Conservation (phyloP, 371 early-diverging fungal genomes). For the Mucor mucedo region DNA sequence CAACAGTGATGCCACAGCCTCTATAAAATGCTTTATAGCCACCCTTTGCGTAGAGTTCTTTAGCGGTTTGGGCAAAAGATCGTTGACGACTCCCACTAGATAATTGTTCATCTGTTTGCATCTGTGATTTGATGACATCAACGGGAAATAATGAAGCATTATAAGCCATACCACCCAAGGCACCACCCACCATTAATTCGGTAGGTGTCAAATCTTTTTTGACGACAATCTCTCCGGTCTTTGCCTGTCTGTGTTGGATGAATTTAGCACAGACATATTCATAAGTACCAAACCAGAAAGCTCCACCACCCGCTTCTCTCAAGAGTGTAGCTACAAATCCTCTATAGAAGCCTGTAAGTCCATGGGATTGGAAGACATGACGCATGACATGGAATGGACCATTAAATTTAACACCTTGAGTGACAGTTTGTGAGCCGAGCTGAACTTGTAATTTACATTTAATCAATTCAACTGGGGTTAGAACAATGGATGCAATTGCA, state of each 20-base stretch:
- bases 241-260: constrained; percentile 50
- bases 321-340: constrained; percentile 90
- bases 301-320: constrained; percentile 92
- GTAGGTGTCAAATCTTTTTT: constrained; percentile 65
- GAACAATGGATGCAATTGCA: constrained; percentile 81
- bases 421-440: constrained; percentile 37
- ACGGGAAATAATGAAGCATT: constrained; percentile 91
- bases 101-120: constrained; percentile 86
- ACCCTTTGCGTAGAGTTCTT: constrained; percentile 74
- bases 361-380: constrained; percentile 72
- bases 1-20: constrained; percentile 92
- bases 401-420: constrained; percentile 34
- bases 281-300: constrained; percentile 96
- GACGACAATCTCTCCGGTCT: constrained; percentile 30
- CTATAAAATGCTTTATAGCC: constrained; percentile 90
- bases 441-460: constrained; percentile 97
- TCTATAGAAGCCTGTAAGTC: constrained; percentile 83
- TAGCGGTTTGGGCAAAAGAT: constrained; percentile 64
- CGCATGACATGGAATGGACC: constrained; percentile 81
- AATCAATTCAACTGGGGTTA: constrained; percentile 95
- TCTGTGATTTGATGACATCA: constrained; percentile 93
- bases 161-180: constrained; percentile 91
- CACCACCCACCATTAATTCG: constrained; percentile 88
- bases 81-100: constrained; percentile 16
- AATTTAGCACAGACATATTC: constrained; percentile 75